Evolutionary conservation across 106 monocot species (phyloP).

Genomic region (Platanthera guangdongensis): DNA sequence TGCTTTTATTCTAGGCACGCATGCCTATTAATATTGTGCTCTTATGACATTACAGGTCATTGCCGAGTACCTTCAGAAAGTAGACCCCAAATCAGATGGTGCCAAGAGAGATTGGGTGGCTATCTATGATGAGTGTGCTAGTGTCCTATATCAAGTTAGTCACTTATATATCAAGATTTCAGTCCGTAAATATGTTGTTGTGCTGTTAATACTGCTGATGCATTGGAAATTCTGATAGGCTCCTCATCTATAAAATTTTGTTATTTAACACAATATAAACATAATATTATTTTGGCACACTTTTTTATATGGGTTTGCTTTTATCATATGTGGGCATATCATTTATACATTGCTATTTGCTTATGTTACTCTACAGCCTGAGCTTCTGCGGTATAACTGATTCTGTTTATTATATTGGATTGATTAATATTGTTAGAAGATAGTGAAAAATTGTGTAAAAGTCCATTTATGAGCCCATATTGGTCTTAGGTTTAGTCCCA

Average conservation of each 20-base stretch:
- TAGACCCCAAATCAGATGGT: conserved; percentile 98
- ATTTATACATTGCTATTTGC: background rate
- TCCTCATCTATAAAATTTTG: background rate
- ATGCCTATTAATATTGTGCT: conserved; percentile 1
- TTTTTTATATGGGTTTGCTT: background rate
- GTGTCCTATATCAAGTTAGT: conserved; percentile 82
- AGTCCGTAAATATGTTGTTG: background rate
- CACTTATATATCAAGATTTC: background rate
- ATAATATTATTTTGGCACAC: background rate
- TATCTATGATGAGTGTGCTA: conserved; percentile 97
- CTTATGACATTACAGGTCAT: conserved; percentile 57
- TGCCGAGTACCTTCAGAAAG: conserved; percentile 95
- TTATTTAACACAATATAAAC: background rate
- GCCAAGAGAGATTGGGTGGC: conserved; percentile 99
- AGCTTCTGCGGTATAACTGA: background rate
- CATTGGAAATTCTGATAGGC: background rate
- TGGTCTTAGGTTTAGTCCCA: no score
- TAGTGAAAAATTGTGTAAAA: no score
- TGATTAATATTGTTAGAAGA: no score
- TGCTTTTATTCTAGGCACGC: background rate
- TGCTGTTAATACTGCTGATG: background rate
- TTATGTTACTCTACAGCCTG: background rate
- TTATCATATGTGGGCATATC: background rate
- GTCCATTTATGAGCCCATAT: no score
- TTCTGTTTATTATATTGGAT: background rate